A percentile compares a stretch with the other conserved stretches of the same genome.
These are phyloP conservation scores for Naganishia antarctica DNA, from an alignment of 768 basidiomycete species.

Conservation along the genomic window DNA sequence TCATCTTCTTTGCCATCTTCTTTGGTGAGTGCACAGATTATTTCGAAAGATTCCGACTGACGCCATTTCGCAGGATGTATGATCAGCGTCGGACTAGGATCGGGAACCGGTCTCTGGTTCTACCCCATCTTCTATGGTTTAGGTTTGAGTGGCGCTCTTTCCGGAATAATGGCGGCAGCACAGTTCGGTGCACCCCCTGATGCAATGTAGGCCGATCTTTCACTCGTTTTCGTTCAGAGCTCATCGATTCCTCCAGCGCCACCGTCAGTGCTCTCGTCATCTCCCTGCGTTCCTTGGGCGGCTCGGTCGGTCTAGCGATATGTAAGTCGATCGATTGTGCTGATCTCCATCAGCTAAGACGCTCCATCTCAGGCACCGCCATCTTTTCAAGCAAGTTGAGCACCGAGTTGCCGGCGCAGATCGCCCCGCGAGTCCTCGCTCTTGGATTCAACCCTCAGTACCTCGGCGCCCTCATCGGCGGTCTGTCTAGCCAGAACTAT, in stretches of 20 bases:
- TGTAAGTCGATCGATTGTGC: neutral
- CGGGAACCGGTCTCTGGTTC: neutral
- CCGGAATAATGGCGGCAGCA: slow-evolving; percentile 5
- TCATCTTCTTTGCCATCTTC: slow-evolving; percentile 8
- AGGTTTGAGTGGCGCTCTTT: neutral
- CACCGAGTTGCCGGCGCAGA: neutral
- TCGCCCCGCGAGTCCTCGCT: neutral
- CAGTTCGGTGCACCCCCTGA: slow-evolving; percentile 7
- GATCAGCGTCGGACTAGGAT: neutral
- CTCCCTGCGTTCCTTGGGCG: slow-evolving; percentile 12
- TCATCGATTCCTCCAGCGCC: neutral
- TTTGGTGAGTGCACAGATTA: neutral
- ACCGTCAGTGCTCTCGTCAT: slow-evolving; percentile 14
- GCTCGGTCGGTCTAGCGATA: neutral
- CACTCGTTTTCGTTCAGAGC: neutral
- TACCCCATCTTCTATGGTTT: slow-evolving; percentile 1
- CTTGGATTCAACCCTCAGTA: slow-evolving; percentile 9
- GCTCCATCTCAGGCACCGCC: neutral
- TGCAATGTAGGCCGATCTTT: neutral
- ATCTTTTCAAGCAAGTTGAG: neutral
- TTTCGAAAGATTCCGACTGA: too few relatives aligned
- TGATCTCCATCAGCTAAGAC: neutral
- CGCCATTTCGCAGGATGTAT: neutral
- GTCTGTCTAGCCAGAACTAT: neutral
- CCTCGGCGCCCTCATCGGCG: slow-evolving; percentile 14